Evolutionary conservation across 345 rosid genomes (phyloP).

Genomic region (Gossypium ekmanianum): DNA sequence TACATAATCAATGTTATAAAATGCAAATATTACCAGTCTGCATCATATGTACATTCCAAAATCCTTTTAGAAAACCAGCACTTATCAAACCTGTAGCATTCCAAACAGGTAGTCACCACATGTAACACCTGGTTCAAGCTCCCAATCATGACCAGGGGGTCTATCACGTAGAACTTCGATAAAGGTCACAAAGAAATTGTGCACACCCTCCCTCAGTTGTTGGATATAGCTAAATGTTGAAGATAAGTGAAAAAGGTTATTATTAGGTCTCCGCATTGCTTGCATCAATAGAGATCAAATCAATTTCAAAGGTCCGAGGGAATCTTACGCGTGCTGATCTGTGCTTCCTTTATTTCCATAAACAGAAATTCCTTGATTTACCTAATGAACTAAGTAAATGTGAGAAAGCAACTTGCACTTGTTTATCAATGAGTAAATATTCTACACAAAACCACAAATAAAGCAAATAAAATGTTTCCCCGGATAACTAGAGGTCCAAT

Average conservation of each 20-base stretch:
- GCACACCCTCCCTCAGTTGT: constrained; percentile 97
- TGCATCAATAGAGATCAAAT: constrained; percentile 2
- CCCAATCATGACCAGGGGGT: constrained; percentile 99
- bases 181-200: constrained; percentile 92
- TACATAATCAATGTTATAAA: constrained; percentile 25
- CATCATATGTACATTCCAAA: constrained; percentile 1
- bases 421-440: constrained; percentile 4
- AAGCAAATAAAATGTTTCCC: not conserved
- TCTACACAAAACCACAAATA: not conserved
- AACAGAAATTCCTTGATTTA: constrained; percentile 90
- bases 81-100: constrained; percentile 78
- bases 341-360: constrained; percentile 99
- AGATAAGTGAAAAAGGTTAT: constrained; percentile 7
- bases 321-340: constrained; percentile 97
- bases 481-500: not conserved
- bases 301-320: not conserved
- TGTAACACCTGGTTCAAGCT: constrained; percentile 98
- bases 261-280: constrained; percentile 1
- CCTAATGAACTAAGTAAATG: constrained; percentile 45
- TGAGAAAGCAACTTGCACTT: constrained; percentile 6
- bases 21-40: not conserved
- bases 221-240: constrained; percentile 72
- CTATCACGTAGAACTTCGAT: constrained; percentile 94
- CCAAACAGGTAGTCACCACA: constrained; percentile 98
- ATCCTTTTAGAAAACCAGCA: constrained; percentile 3